Percentiles rank a stretch among this genome's conserved stretches.
phyloP scores from a whole-genome alignment of 768 basidiomycete genomes.

The Leccinum olivaceopallidum region DNA sequence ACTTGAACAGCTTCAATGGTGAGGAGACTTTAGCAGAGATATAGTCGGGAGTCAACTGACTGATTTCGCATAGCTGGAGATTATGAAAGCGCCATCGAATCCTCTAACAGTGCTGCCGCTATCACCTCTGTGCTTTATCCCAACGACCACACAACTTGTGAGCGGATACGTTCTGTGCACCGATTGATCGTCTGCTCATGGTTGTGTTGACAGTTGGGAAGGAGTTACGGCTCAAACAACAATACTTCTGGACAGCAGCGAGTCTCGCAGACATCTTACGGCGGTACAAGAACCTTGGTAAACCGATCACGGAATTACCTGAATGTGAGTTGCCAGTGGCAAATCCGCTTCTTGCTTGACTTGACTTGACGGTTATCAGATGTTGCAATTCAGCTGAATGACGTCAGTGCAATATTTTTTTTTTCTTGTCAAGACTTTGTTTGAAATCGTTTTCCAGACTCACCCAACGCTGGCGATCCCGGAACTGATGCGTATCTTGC shows the following conservation, averaged over 20 bases:
- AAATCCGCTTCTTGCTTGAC: constrained; percentile 3
- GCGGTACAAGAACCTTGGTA: constrained; percentile 87
- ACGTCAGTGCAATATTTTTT: constrained; percentile 46
- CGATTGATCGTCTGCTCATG: neutral
- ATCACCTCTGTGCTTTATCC: constrained; percentile 97
- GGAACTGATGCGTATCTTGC: constrained; percentile 88
- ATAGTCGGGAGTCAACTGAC: constrained; percentile 3
- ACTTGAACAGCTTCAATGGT: constrained; percentile 96
- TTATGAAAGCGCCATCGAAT: constrained; percentile 87
- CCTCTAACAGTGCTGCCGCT: constrained; percentile 87
- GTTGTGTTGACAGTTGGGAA: constrained; percentile 61
- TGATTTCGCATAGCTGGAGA: constrained; percentile 64
- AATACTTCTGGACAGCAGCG: constrained; percentile 95
- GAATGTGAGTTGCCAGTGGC: constrained; percentile 57
- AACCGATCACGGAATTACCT: constrained; percentile 77
- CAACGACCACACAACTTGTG: constrained; percentile 82
- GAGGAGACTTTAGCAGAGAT: constrained; percentile 4
- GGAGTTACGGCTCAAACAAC: constrained; percentile 90
- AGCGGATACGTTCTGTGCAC: constrained; percentile 16
- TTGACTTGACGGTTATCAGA: constrained; percentile 39
- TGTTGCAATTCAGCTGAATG: constrained; percentile 94
- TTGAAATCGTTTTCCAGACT: constrained; percentile 50
- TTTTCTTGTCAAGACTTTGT: neutral
- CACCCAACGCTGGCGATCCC: constrained; percentile 95
- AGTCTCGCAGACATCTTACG: constrained; percentile 87